Conservation (phyloP, 2,329 filamentous ascomycete genomes). For the Pyrenochaeta sp. region DNA sequence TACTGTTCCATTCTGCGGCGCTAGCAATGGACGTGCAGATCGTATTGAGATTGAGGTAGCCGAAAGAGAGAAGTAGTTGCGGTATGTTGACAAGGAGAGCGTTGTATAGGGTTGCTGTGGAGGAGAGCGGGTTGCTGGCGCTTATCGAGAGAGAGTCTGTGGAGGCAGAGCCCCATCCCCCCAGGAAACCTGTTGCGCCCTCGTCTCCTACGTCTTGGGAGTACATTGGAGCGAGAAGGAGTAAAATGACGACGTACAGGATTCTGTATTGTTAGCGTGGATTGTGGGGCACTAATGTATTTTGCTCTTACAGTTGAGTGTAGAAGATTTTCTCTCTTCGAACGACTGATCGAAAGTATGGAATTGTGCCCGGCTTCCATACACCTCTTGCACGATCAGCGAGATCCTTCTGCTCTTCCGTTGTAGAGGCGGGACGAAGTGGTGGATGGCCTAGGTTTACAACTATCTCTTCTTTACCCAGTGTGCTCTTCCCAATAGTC, state of each 20-base stretch:
- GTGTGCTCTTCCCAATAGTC: constrained; percentile 8
- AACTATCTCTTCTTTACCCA: constrained; percentile 2
- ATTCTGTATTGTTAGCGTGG: constrained; percentile 1
- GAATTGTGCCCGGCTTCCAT: constrained; percentile 4
- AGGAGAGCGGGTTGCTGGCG: background rate
- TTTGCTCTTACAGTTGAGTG: background rate
- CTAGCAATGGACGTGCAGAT: constrained; percentile 57
- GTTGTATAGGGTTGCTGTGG: constrained; percentile 1
- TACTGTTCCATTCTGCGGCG: constrained; percentile 56
- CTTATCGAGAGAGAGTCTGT: constrained; percentile 8
- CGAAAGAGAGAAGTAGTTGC: constrained; percentile 56
- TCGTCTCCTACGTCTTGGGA: background rate
- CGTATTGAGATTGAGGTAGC: constrained; percentile 56
- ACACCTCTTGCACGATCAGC: background rate
- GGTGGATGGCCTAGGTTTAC: background rate
- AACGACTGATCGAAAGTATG: background rate
- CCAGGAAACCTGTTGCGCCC: background rate
- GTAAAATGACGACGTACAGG: constrained; percentile 2
- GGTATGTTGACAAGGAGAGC: constrained; percentile 56
- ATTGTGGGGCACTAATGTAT: background rate
- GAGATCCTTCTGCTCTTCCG: background rate
- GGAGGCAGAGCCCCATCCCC: constrained; percentile 15
- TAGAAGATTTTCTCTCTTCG: background rate
- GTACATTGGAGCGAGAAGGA: background rate
- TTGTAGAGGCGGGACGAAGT: background rate